Evolutionary conservation across 352 stramenopile genomes (phyloP).

Genomic region (Thalassiosira delicatula): DNA sequence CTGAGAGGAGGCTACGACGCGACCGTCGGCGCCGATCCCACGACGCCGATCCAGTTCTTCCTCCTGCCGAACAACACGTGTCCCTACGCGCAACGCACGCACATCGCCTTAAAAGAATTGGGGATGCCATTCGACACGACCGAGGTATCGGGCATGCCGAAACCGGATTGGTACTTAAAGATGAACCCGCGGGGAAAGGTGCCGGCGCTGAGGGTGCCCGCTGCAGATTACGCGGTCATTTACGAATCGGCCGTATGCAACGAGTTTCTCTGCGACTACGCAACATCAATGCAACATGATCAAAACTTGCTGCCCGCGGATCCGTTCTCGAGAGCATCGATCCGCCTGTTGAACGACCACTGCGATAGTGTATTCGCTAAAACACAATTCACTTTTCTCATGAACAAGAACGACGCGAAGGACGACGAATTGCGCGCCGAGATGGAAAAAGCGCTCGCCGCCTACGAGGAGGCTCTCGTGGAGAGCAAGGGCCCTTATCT

Average conservation of each 20-base stretch:
- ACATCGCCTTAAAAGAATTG: conserved; percentile 61
- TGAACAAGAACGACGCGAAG: conserved; percentile 64
- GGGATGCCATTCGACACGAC: conserved; percentile 62
- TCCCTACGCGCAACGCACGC: conserved; percentile 60
- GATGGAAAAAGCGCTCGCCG: conserved; percentile 58
- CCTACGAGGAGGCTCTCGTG: conserved; percentile 51
- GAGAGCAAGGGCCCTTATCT: conserved; percentile 56
- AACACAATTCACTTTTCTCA: conserved; percentile 65
- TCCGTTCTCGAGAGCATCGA: conserved; percentile 50
- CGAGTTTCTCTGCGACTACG: conserved; percentile 67
- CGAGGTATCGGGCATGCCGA: conserved; percentile 47
- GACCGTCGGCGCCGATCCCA: conserved; percentile 47
- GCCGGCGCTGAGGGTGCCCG: conserved; percentile 51
- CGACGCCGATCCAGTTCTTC: conserved; percentile 63
- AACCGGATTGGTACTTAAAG: conserved; percentile 63
- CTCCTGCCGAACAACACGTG: conserved; percentile 53
- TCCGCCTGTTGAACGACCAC: conserved; percentile 67
- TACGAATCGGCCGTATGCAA: conserved; percentile 68
- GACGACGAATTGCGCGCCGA: conserved; percentile 38
- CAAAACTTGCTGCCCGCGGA: conserved; percentile 40
- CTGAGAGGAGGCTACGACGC: conserved; percentile 52
- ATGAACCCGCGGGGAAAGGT: conserved; percentile 68
- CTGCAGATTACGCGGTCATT: conserved; percentile 49
- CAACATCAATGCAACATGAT: conserved; percentile 20
- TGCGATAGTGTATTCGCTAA: conserved; percentile 59